These are phyloP conservation scores for Draba incana DNA, from an alignment of 345 rosid genomes.

Conservation along the genomic window DNA sequence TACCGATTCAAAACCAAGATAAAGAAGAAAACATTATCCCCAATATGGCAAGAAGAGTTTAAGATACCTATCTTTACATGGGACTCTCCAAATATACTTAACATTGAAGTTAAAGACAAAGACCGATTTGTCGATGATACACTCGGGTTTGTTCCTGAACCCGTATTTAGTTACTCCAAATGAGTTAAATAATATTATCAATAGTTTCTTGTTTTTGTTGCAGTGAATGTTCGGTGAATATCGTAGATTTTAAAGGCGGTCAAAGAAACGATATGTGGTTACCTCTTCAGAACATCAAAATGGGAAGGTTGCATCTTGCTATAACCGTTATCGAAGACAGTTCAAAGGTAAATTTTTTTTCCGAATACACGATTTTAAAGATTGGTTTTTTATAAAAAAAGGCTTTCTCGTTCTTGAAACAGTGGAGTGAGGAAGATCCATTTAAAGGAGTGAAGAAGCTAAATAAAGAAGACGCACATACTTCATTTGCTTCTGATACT, in stretches of 20 bases:
- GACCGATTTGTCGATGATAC: constrained; percentile 80
- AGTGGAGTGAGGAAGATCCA: constrained; percentile 43
- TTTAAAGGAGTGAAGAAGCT: constrained; percentile 42
- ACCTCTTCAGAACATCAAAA: constrained; percentile 75
- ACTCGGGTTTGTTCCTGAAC: constrained; percentile 70
- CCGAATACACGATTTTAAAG: background rate
- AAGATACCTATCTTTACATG: constrained; percentile 78
- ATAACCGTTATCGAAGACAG: constrained; percentile 66
- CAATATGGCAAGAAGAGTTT: constrained; percentile 91
- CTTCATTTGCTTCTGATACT: constrained; percentile 49
- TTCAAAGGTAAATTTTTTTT: constrained; percentile 47
- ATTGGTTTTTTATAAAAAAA: background rate
- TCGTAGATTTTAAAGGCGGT: constrained; percentile 64
- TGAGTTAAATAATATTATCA: background rate
- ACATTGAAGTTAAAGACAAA: constrained; percentile 83
- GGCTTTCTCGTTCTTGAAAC: constrained; percentile 28
- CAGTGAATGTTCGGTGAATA: constrained; percentile 67
- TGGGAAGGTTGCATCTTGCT: constrained; percentile 83
- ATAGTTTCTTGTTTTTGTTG: constrained; percentile 16
- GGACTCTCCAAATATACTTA: constrained; percentile 66
- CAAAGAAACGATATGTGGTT: constrained; percentile 89
- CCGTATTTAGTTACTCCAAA: background rate
- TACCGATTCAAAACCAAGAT: constrained; percentile 76
- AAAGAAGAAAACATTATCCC: constrained; percentile 72
- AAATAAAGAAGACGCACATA: constrained; percentile 47